Evolutionary conservation across 352 stramenopile genomes (phyloP).

Genomic region (Phytophthora macrochlamydospora): DNA sequence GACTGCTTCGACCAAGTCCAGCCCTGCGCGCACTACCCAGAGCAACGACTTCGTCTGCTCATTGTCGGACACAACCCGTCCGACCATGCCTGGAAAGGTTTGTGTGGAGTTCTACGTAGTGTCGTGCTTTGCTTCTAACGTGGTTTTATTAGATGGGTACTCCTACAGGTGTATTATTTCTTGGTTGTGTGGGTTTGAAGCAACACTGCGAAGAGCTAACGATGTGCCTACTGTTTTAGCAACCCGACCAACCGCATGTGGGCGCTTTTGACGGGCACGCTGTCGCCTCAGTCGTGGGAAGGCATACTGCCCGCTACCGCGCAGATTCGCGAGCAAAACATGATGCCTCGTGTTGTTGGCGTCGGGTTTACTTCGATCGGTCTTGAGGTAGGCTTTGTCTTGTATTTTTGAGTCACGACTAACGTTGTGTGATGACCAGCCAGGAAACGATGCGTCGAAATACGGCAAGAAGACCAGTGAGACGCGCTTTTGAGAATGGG

Average conservation of each 20-base stretch:
- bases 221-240: slow-evolving; percentile 24
- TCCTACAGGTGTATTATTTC: slow-evolving; percentile 54
- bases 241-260: slow-evolving; percentile 92
- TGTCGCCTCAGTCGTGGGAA: slow-evolving; percentile 57
- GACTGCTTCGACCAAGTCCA: slow-evolving; percentile 60
- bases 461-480: slow-evolving; percentile 78
- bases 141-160: slow-evolving; percentile 39
- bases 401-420: background rate
- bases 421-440: slow-evolving; percentile 32
- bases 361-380: slow-evolving; percentile 87
- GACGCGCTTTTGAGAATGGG: background rate
- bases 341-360: slow-evolving; percentile 60
- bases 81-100: slow-evolving; percentile 88
- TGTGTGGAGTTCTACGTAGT: no score
- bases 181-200: background rate
- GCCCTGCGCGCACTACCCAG: slow-evolving; percentile 66
- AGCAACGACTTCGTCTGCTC: slow-evolving; percentile 74
- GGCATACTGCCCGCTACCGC: slow-evolving; percentile 64
- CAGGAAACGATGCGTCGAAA: slow-evolving; percentile 83
- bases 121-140: no score
- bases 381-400: slow-evolving; percentile 53
- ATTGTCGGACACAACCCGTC: slow-evolving; percentile 91
- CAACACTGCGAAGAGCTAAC: background rate
- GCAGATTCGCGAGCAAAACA: slow-evolving; percentile 76
- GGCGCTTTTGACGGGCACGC: slow-evolving; percentile 77